A percentile compares a stretch with the other conserved stretches of the same genome.
Evolutionary conservation across 176 grass and related monocot genomes (phyloP).

Genomic region (Pharus latifolius): DNA sequence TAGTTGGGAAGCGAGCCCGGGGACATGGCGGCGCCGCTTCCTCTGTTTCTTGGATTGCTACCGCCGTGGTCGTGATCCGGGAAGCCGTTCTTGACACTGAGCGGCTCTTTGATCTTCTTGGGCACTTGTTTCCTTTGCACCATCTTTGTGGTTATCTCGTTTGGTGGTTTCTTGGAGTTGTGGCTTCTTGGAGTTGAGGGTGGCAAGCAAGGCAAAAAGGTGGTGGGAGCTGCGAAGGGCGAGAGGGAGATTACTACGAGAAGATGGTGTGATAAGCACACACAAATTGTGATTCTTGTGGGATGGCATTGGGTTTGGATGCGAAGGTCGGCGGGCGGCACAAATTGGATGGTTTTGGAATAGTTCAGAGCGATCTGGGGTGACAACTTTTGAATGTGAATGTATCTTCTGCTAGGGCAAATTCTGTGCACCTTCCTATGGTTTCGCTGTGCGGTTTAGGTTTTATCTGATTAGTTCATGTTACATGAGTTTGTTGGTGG

Average conservation of each 20-base stretch:
- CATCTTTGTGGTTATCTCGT: constrained; percentile 22
- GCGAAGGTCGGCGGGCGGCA: background rate
- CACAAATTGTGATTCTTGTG: background rate
- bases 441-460: too few relatives aligned
- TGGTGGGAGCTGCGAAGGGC: background rate
- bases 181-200: background rate
- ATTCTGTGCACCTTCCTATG: constrained; percentile 3
- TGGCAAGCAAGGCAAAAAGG: background rate
- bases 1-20: constrained; percentile 38
- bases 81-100: background rate
- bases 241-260: background rate
- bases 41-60: constrained; percentile 7
- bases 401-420: background rate
- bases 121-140: constrained; percentile 52
- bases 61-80: background rate
- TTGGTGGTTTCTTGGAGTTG: background rate
- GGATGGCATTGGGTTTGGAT: background rate
- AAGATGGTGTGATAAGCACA: background rate
- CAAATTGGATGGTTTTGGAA: background rate
- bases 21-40: background rate
- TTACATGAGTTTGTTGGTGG: too few relatives aligned
- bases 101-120: constrained; percentile 27
- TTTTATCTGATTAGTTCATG: too few relatives aligned
- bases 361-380: constrained; percentile 1
- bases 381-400: constrained; percentile 19